These are phyloP conservation scores for Nepenthes mirabilis DNA, from an alignment of 148 eudicot species.

Conservation along the genomic window DNA sequence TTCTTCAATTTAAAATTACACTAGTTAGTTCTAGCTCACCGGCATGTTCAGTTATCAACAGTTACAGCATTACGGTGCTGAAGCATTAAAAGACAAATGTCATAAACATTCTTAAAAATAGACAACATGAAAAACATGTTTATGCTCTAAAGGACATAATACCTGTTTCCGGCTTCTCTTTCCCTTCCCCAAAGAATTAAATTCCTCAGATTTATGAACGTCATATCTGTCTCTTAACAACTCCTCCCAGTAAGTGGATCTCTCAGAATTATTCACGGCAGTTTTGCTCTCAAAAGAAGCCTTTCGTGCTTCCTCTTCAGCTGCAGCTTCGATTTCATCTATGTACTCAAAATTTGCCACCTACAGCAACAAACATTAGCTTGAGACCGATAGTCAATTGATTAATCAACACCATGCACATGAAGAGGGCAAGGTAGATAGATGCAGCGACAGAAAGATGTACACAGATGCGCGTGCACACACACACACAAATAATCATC, in stretches of 20 bases:
- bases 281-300: slow-evolving; percentile 40
- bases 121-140: not conserved
- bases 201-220: slow-evolving; percentile 76
- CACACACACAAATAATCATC: too few relatives aligned
- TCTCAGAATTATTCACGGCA: slow-evolving; percentile 41
- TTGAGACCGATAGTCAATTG: not conserved
- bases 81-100: not conserved
- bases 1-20: too few relatives aligned
- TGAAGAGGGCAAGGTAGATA: too few relatives aligned
- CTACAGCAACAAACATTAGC: slow-evolving; percentile 19
- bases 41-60: too few relatives aligned
- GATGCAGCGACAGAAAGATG: too few relatives aligned
- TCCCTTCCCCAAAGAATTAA: slow-evolving; percentile 86
- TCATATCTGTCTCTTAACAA: slow-evolving; percentile 68
- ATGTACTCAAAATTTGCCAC: slow-evolving; percentile 93
- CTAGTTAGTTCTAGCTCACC: too few relatives aligned
- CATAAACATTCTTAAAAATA: not conserved
- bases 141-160: not conserved
- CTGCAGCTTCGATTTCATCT: slow-evolving; percentile 64
- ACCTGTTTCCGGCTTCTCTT: slow-evolving; percentile 99
- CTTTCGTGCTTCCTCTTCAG: slow-evolving; percentile 53
- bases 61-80: too few relatives aligned
- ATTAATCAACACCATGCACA: too few relatives aligned
- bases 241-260: slow-evolving; percentile 80
- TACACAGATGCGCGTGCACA: too few relatives aligned